Evolutionary conservation across 1,284 basidiomycete genomes (phyloP).

Genomic region (Phellopilus nigrolimitatus): DNA sequence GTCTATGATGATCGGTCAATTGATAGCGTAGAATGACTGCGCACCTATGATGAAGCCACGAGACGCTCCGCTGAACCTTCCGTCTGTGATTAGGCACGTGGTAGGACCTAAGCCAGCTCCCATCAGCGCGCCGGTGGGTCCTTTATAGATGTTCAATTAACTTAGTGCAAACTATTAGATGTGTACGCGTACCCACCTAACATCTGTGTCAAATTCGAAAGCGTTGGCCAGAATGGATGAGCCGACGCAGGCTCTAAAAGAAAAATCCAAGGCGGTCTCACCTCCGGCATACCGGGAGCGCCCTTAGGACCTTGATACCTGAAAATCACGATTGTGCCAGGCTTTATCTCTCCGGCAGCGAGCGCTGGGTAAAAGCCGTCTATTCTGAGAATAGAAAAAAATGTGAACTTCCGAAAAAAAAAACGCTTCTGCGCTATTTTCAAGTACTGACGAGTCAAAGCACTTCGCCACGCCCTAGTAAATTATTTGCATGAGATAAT

Average conservation of each 20-base stretch:
- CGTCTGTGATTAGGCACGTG: slow-evolving; percentile 94
- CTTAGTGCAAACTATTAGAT: not conserved
- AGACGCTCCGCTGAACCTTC: slow-evolving; percentile 86
- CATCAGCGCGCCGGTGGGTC: slow-evolving; percentile 86
- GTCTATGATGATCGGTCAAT: not conserved
- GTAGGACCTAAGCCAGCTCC: slow-evolving; percentile 89
- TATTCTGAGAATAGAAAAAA: slow-evolving; percentile 44
- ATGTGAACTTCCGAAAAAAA: slow-evolving; percentile 11
- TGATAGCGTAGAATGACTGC: slow-evolving; percentile 3
- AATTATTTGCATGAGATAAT: slow-evolving; percentile 3
- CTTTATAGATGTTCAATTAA: slow-evolving; percentile 28
- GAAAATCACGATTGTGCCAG: slow-evolving; percentile 85
- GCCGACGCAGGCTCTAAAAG: too few species aligned
- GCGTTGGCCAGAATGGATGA: too few species aligned
- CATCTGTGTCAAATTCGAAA: slow-evolving; percentile 37
- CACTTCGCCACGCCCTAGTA: slow-evolving; percentile 65
- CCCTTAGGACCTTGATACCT: slow-evolving; percentile 96
- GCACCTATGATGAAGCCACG: slow-evolving; percentile 61
- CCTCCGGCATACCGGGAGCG: slow-evolving; percentile 96
- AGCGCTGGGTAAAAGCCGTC: slow-evolving; percentile 83
- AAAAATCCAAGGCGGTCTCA: slow-evolving; percentile 27
- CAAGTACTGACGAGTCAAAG: slow-evolving; percentile 56
- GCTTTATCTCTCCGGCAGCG: slow-evolving; percentile 77
- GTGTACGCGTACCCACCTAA: slow-evolving; percentile 34
- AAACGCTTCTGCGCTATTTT: not conserved